Conservation (phyloP, 306 rosid species). For the Rubus idaeus region DNA sequence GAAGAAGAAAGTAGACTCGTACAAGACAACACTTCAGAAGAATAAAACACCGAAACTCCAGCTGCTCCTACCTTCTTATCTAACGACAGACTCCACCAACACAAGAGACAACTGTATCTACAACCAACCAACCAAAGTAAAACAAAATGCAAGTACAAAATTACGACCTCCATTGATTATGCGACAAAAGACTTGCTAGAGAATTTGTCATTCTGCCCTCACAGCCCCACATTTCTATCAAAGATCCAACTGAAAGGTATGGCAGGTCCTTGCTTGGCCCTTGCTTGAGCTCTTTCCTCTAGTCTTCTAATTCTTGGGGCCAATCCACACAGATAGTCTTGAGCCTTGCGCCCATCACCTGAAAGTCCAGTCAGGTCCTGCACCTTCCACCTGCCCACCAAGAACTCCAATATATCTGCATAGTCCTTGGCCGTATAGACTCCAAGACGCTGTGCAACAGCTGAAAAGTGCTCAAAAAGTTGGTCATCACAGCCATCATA, state of each 20-base stretch:
- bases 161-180: constrained; percentile 1
- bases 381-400: constrained; percentile 88
- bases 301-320: constrained; percentile 82
- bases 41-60: constrained; percentile 32
- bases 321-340: constrained; percentile 73
- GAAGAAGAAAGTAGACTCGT: constrained; percentile 12
- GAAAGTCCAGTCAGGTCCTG: constrained; percentile 66
- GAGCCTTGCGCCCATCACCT: constrained; percentile 73
- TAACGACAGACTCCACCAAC: constrained; percentile 15
- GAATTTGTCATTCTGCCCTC: constrained; percentile 17
- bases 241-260: constrained; percentile 72
- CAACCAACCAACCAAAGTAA: constrained; percentile 20
- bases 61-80: constrained; percentile 29
- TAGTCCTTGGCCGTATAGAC: constrained; percentile 90
- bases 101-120: constrained; percentile 35
- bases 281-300: constrained; percentile 77
- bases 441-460: constrained; percentile 81
- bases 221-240: constrained; percentile 71
- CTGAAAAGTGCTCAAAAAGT: constrained; percentile 71
- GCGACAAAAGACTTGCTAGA: neutral
- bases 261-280: constrained; percentile 50
- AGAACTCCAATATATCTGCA: constrained; percentile 83
- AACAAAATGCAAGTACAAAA: constrained; percentile 17
- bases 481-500: constrained; percentile 75
- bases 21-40: constrained; percentile 23